Evolutionary conservation across 2,329 filamentous ascomycete genomes (phyloP), one percentile per base, ranked within the genome.

Genomic region (Aureobasidium uvarum): DNA sequence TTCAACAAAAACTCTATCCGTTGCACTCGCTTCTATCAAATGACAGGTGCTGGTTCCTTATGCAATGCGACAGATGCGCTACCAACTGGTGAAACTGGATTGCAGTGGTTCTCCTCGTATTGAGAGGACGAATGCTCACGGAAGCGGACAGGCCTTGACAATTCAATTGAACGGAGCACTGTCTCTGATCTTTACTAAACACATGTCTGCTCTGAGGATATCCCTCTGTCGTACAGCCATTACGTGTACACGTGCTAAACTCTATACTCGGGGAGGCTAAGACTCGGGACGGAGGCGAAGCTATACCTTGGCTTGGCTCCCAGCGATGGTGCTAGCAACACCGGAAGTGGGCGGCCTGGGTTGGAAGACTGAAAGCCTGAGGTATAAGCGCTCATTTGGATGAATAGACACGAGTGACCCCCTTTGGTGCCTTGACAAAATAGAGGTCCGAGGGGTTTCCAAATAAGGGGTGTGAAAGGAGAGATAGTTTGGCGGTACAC

Each of bases 11-110:
- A 14, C n/a, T 13, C 43, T 23, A 25, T 10, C 20, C 36, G 52
- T 55, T 39, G 16, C 36, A 25, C 28, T 41, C 14, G 10, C 28
- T 28, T 55, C 36, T 36, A 41, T 28, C n/a, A 25, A 2, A 20
- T 4, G 33, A 55, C 7, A 18, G 52, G 20, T 28, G 8, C 33
- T 28, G 33, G 36, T 25, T 41, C 13, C 10, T 28, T 5, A 41
- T 25, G 52, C 52, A 55, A 55, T 55, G 52, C 52, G 36, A 55
- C 52, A 28, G 52, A 16, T 41, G 18, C 5, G 31, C 33, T 20
- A 39, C 31, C 31, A 20, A 16, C 31, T 16, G 48, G 18, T 54
- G n/a, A 54, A 54, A 54, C 50, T 16, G 33, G 31, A 54, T 23
- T 54, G 50, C 48, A 51, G 51, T 54, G 31, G 11, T 20, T 36